phyloP scores from a whole-genome alignment of 768 basidiomycete species.

The Dictyophora rubrovolvata region DNA sequence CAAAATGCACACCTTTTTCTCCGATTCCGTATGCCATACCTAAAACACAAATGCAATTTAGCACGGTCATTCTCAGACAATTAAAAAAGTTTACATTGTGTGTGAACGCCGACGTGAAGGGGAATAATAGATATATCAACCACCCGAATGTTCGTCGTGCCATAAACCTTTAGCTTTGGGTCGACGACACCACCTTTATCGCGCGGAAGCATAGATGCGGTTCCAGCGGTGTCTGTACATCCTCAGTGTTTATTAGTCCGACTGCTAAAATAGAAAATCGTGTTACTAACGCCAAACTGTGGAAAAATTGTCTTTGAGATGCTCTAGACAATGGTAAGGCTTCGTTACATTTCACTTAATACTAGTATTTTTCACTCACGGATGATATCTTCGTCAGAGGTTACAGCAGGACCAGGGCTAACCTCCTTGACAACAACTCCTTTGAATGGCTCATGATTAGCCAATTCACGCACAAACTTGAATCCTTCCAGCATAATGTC shows the following conservation, averaged over 20 bases:
- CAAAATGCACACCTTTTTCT: no score
- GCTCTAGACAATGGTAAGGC: slow-evolving; percentile 16
- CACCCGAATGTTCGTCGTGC: slow-evolving; percentile 48
- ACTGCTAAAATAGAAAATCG: no score
- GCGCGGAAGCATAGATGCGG: slow-evolving; percentile 56
- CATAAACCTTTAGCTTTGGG: slow-evolving; percentile 48
- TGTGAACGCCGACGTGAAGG: slow-evolving; percentile 20
- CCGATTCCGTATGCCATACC: no score
- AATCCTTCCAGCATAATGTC: slow-evolving; percentile 24
- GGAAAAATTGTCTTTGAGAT: slow-evolving; percentile 16
- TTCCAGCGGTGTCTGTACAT: slow-evolving; percentile 35
- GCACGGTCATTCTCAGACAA: no score
- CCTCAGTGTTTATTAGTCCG: no score
- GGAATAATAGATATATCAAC: slow-evolving; percentile 47
- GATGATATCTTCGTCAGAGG: slow-evolving; percentile 25
- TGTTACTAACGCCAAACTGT: slow-evolving; percentile 17
- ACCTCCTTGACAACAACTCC: slow-evolving; percentile 22
- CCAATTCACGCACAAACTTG: slow-evolving; percentile 21
- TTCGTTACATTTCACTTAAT: slow-evolving; percentile 4
- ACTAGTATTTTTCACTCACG: slow-evolving; percentile 13
- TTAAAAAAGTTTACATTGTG: not conserved
- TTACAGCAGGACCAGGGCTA: slow-evolving; percentile 23
- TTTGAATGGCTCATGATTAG: slow-evolving; percentile 22
- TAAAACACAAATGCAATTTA: no score
- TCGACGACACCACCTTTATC: slow-evolving; percentile 55